phyloP scores from a whole-genome alignment of 1,139 yeast species.

The Yamadazyma dendronema region DNA sequence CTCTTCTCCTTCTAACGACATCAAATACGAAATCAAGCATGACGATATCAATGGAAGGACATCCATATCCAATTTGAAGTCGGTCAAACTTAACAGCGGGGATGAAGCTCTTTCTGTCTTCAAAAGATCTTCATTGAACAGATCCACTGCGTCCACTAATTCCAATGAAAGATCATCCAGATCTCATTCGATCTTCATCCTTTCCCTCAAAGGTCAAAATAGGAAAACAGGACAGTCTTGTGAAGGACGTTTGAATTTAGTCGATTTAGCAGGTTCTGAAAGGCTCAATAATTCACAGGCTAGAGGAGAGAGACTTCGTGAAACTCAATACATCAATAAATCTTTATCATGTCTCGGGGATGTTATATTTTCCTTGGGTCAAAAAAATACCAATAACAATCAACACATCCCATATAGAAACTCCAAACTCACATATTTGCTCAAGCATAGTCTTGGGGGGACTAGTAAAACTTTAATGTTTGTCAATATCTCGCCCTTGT shows the following conservation, averaged over 20 bases:
- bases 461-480: conserved; percentile 90
- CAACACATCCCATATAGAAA: conserved; percentile 54
- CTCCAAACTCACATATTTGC: conserved; percentile 70
- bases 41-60: conserved; percentile 56
- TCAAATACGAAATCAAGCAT: conserved; percentile 72
- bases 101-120: conserved; percentile 53
- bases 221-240: conserved; percentile 46
- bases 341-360: conserved; percentile 89
- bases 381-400: conserved; percentile 21
- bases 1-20: conserved; percentile 11
- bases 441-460: conserved; percentile 84
- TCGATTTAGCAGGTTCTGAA: conserved; percentile 90
- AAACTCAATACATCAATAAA: conserved; percentile 87
- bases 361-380: conserved; percentile 75
- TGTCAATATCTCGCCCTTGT: conserved; percentile 79
- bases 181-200: conserved; percentile 69
- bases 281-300: conserved; percentile 75
- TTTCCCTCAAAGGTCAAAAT: conserved; percentile 60
- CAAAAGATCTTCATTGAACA: conserved; percentile 52
- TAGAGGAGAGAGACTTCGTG: conserved; percentile 76
- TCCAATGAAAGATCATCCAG: conserved; percentile 77
- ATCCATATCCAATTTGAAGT: conserved; percentile 56
- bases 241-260: conserved; percentile 66
- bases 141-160: conserved; percentile 81
- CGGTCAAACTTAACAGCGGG: conserved; percentile 46